phyloP scores from a whole-genome alignment of 106 monocot species.

The Dendrobium officinale region DNA sequence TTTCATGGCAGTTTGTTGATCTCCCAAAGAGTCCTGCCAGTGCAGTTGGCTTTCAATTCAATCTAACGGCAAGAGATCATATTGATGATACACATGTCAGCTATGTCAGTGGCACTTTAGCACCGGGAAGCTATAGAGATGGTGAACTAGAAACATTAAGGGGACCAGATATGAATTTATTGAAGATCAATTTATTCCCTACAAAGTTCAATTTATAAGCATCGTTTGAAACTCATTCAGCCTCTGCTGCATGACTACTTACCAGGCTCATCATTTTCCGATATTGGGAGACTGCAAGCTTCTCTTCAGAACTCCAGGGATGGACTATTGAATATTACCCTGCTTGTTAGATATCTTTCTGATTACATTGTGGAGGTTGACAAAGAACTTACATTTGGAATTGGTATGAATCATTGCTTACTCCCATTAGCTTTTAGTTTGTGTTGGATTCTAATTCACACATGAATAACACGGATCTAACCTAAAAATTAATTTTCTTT shows the following conservation, averaged over 20 bases:
- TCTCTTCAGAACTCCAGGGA: slow-evolving; percentile 61
- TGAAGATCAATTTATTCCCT: slow-evolving; percentile 86
- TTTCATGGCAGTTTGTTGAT: slow-evolving; percentile 93
- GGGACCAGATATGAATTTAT: slow-evolving; percentile 60
- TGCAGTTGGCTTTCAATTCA: slow-evolving; percentile 89
- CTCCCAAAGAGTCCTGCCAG: slow-evolving; percentile 67
- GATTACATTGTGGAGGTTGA: slow-evolving; percentile 89
- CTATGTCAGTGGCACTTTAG: slow-evolving; percentile 63
- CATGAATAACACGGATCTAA: not conserved
- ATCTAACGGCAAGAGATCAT: slow-evolving; percentile 62
- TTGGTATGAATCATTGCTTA: slow-evolving; percentile 32
- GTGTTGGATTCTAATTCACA: not conserved
- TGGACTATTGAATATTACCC: slow-evolving; percentile 72
- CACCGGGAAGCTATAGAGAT: slow-evolving; percentile 33
- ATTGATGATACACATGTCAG: slow-evolving; percentile 49
- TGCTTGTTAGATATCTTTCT: slow-evolving; percentile 74
- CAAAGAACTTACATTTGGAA: slow-evolving; percentile 51
- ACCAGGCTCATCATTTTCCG: slow-evolving; percentile 69
- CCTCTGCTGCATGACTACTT: slow-evolving; percentile 81
- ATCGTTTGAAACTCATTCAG: slow-evolving; percentile 62
- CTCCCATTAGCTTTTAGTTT: not conserved
- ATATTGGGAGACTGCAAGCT: slow-evolving; percentile 36
- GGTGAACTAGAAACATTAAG: slow-evolving; percentile 64
- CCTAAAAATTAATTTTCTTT: not conserved
- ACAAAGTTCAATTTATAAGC: slow-evolving; percentile 43